Conservation (phyloP, 2,329 filamentous ascomycete genomes). For the Claviceps sp. region DNA sequence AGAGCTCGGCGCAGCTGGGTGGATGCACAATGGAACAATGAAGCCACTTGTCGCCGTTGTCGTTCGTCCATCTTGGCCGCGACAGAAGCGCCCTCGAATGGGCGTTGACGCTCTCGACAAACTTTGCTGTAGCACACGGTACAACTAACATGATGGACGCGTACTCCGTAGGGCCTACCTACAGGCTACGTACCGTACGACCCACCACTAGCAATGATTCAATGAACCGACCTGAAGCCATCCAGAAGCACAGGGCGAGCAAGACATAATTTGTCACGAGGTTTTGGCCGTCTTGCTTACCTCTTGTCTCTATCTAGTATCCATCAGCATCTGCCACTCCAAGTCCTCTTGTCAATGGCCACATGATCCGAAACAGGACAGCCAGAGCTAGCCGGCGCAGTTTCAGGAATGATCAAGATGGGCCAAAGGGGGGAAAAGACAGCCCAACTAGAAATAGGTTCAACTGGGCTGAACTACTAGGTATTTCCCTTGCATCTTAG, state of each 20-base stretch:
- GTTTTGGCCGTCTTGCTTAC: not conserved
- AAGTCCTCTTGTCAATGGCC: not conserved
- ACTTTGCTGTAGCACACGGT: too few species aligned
- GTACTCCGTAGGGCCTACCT: too few species aligned
- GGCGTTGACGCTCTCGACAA: not conserved
- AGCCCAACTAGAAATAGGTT: not conserved
- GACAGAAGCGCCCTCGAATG: not conserved
- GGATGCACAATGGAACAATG: too few species aligned
- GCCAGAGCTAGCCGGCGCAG: not conserved
- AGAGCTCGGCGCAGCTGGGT: too few species aligned
- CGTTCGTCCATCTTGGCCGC: not conserved
- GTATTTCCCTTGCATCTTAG: too few species aligned
- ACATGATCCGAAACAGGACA: not conserved
- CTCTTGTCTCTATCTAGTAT: not conserved
- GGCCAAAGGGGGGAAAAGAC: conserved; percentile 1
- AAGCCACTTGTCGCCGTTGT: too few species aligned
- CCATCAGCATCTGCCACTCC: not conserved
- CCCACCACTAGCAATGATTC: not conserved
- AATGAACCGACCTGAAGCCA: not conserved
- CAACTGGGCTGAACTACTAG: too few species aligned
- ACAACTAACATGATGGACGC: too few species aligned
- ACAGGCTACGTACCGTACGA: too few species aligned
- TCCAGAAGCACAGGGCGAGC: conserved; percentile 1
- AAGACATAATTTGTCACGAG: conserved; percentile 5
- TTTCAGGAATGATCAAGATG: conserved; percentile 9